phyloP scores from a whole-genome alignment of 208 protist genomes.

The Trypanosoma melophagium region DNA sequence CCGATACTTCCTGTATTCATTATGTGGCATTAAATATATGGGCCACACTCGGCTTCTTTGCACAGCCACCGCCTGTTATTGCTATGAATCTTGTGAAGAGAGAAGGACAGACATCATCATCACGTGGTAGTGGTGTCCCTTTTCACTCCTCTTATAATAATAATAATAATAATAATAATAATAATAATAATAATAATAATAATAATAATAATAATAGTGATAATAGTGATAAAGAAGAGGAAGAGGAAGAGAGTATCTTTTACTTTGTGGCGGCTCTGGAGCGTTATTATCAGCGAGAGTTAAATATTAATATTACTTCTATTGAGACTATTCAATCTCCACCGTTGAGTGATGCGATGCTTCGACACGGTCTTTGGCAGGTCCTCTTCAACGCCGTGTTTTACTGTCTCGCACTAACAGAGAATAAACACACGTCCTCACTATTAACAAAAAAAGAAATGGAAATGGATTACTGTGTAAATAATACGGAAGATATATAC shows the following conservation, averaged over 20 bases:
- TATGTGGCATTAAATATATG: neutral
- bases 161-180: constrained; percentile 20
- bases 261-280: constrained; percentile 10
- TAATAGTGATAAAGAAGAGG: too few relatives aligned
- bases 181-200: neutral
- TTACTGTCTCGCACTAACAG: constrained; percentile 54
- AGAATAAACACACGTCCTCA: constrained; percentile 22
- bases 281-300: constrained; percentile 9
- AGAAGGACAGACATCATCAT: too few relatives aligned
- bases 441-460: constrained; percentile 30
- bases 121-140: neutral
- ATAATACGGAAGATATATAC: too few relatives aligned
- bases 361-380: constrained; percentile 18
- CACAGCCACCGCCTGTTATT: neutral
- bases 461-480: constrained; percentile 35
- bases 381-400: constrained; percentile 64
- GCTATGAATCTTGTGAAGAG: neutral
- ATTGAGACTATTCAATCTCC: neutral
- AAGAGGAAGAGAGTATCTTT: constrained; percentile 22
- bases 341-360: neutral
- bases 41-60: neutral
- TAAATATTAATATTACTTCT: neutral
- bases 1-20: neutral
- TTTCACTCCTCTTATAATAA: constrained; percentile 5
- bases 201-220: neutral